Conservation (phyloP, 768 basidiomycete genomes). For the Agrocybe praecox region DNA sequence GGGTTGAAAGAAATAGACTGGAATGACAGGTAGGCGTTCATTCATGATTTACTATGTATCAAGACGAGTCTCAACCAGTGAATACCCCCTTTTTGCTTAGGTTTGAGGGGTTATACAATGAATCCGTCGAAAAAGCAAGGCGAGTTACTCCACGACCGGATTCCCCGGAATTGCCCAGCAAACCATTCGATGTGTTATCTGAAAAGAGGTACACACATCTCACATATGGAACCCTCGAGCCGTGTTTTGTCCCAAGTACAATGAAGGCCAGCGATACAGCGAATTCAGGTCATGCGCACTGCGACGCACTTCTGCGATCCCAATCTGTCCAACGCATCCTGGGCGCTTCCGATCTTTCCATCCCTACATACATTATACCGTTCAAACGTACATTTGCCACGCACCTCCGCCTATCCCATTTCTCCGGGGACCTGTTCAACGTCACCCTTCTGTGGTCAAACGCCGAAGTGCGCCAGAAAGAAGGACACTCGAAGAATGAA, state of each 20-base stretch:
- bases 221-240: constrained; percentile 34
- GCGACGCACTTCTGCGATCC: constrained; percentile 22
- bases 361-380: constrained; percentile 35
- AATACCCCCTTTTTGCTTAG: constrained; percentile 23
- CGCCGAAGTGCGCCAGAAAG: constrained; percentile 24
- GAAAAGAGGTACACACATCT: constrained; percentile 32
- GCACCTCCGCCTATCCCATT: constrained; percentile 39
- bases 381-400: constrained; percentile 38
- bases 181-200: constrained; percentile 23
- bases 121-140: constrained; percentile 17
- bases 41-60: too few relatives aligned
- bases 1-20: constrained; percentile 36
- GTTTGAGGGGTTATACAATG: constrained; percentile 25
- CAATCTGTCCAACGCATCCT: constrained; percentile 32
- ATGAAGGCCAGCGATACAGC: neutral
- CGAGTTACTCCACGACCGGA: constrained; percentile 25
- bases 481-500: constrained; percentile 18
- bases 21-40: constrained; percentile 32
- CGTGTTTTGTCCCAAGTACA: constrained; percentile 31
- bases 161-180: constrained; percentile 20
- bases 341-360: constrained; percentile 20
- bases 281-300: constrained; percentile 11
- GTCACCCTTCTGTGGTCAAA: constrained; percentile 40
- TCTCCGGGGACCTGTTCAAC: constrained; percentile 40
- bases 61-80: too few relatives aligned